phyloP scores from a whole-genome alignment of 257 asterid genomes.

The Plantago ovata region DNA sequence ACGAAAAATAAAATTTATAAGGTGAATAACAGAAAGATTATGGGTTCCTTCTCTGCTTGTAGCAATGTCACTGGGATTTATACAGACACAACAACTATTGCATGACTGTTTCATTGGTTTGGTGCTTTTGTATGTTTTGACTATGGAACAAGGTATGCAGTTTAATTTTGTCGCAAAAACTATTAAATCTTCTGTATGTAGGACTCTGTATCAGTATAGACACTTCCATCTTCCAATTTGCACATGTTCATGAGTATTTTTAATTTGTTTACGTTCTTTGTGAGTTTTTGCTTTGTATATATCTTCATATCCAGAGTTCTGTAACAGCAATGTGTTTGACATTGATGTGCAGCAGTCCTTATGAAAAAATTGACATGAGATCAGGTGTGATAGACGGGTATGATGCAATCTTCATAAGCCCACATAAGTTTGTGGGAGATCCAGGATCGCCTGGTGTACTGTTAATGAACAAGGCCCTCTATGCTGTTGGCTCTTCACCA shows the following conservation, averaged over 20 bases:
- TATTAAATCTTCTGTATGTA: too few relatives aligned
- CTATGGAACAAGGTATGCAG: conserved; percentile 56
- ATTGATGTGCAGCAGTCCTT: conserved; percentile 38
- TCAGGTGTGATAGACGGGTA: conserved; percentile 50
- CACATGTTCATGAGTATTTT: too few relatives aligned
- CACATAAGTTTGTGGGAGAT: conserved; percentile 76
- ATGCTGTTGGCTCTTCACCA: conserved; percentile 44
- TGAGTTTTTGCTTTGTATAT: too few relatives aligned
- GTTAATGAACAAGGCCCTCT: conserved; percentile 45
- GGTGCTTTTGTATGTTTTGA: conserved; percentile 72
- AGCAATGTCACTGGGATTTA: conserved; percentile 69
- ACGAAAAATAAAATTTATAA: conserved; percentile 30
- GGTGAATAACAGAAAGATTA: conserved; percentile 37
- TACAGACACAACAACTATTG: conserved; percentile 40
- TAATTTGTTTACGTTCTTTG: too few relatives aligned
- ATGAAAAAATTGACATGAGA: conserved; percentile 53
- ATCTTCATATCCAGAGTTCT: too few relatives aligned
- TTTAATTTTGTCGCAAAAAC: too few relatives aligned
- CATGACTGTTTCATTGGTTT: conserved; percentile 49
- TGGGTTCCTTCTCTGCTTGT: conserved; percentile 79
- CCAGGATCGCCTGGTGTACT: conserved; percentile 74
- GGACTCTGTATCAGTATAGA: too few relatives aligned
- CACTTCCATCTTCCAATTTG: too few relatives aligned
- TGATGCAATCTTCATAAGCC: conserved; percentile 51
- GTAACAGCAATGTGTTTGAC: too few relatives aligned